Percentiles rank a stretch among this genome's conserved stretches.
Conservation (phyloP, 495 filamentous ascomycete species). For the Aspergillus cristatus region DNA sequence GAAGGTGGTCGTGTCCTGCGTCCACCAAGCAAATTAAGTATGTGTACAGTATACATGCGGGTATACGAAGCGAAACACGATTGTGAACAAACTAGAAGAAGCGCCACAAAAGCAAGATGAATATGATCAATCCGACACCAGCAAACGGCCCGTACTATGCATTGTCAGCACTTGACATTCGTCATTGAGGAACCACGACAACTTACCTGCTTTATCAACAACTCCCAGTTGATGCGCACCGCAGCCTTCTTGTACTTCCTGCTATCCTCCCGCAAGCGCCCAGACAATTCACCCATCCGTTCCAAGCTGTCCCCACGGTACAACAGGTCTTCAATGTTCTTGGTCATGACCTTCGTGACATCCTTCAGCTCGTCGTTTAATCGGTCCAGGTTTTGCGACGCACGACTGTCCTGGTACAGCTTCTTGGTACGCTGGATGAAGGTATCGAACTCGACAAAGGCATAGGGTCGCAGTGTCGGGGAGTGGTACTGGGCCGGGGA, state of each 20-base stretch:
- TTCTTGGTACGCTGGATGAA: conserved; percentile 91
- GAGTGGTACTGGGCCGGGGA: conserved; percentile 58
- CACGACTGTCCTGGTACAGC: conserved; percentile 88
- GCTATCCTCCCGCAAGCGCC: conserved; percentile 78
- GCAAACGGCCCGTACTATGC: conserved; percentile 78
- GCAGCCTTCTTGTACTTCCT: conserved; percentile 89
- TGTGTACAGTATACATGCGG: conserved; percentile 34
- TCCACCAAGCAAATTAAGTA: conserved; percentile 31
- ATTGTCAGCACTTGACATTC: conserved; percentile 12
- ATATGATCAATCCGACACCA: conserved; percentile 64
- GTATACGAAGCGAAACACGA: conserved; percentile 5
- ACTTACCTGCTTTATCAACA: conserved; percentile 80
- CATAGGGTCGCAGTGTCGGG: conserved; percentile 76
- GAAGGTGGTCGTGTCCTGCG: conserved; percentile 16
- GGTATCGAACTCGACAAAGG: conserved; percentile 95
- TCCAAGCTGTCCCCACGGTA: conserved; percentile 94
- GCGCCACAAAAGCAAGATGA: conserved; percentile 84
- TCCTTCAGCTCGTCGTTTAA: conserved; percentile 93
- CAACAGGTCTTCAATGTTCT: conserved; percentile 97
- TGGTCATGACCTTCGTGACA: conserved; percentile 99
- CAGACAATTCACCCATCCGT: conserved; percentile 92
- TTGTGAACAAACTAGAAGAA: conserved; percentile 55
- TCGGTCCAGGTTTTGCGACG: conserved; percentile 76
- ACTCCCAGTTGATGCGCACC: conserved; percentile 96
- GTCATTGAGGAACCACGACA: not conserved